A percentile compares a stretch with the other conserved stretches of the same genome.
phyloP scores from a whole-genome alignment of 176 grass and related monocot genomes.

The Stipa capillata region DNA sequence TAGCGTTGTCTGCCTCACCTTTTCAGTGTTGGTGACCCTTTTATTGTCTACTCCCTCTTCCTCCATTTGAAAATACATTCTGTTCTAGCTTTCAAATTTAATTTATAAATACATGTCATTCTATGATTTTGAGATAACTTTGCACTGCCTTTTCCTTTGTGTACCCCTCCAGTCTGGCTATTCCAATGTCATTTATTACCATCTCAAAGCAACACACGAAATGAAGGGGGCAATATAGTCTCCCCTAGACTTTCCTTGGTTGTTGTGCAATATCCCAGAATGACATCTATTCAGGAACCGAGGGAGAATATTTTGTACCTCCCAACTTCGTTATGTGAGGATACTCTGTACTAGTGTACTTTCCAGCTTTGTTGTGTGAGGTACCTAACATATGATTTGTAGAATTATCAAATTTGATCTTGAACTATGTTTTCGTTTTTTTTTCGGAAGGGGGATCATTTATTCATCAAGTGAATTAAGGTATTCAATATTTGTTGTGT shows the following conservation, averaged over 20 bases:
- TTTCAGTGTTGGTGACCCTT: background rate
- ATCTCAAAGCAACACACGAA: too few relatives aligned
- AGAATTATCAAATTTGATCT: background rate
- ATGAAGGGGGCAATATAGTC: background rate
- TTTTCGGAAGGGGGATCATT: background rate
- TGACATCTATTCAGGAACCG: background rate
- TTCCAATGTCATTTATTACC: too few relatives aligned
- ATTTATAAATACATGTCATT: too few relatives aligned
- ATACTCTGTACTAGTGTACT: background rate
- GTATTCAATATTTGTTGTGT: background rate
- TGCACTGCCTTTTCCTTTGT: too few relatives aligned
- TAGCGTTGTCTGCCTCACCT: background rate
- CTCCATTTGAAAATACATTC: too few relatives aligned
- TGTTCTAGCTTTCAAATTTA: too few relatives aligned
- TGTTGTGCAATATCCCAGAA: background rate
- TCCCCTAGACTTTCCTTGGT: background rate
- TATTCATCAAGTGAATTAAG: background rate
- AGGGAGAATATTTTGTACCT: background rate
- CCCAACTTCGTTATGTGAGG: background rate
- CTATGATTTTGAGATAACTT: too few relatives aligned
- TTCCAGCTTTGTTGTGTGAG: constrained; percentile 12
- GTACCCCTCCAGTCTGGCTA: too few relatives aligned
- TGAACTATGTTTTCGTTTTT: background rate
- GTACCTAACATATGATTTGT: background rate
- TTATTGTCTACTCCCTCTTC: too few relatives aligned